These are phyloP conservation scores for Nakazawaea ishiwadae DNA, from an alignment of 805 yeast genomes.

Conservation along the genomic window DNA sequence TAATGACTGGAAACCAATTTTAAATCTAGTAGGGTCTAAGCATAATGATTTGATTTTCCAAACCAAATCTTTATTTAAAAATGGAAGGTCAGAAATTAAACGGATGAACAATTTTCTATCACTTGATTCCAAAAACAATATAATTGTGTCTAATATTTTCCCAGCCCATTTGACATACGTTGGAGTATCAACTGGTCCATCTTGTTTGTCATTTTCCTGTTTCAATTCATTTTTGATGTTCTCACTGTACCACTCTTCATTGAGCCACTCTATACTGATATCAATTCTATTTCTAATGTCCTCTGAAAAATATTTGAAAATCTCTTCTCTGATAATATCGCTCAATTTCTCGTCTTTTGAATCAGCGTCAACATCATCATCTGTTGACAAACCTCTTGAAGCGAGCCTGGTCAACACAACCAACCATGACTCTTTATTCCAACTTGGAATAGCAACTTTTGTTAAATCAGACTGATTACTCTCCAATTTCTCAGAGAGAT, in stretches of 20 bases:
- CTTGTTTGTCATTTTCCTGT: constrained; percentile 14
- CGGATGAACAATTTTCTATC: constrained; percentile 82
- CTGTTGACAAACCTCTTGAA: constrained; percentile 68
- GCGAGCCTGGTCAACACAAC: constrained; percentile 70
- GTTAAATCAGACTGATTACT: constrained; percentile 45
- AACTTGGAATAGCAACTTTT: constrained; percentile 44
- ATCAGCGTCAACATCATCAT: constrained; percentile 4
- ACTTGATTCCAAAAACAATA: constrained; percentile 77
- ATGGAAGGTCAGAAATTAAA: constrained; percentile 83
- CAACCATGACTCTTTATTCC: constrained; percentile 72
- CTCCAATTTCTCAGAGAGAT: constrained; percentile 17
- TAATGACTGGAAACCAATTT: constrained; percentile 77
- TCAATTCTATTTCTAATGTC: constrained; percentile 72
- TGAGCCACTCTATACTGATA: constrained; percentile 83
- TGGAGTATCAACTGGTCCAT: constrained; percentile 29
- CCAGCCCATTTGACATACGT: constrained; percentile 66
- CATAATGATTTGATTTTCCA: constrained; percentile 67
- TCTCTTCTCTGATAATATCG: constrained; percentile 59
- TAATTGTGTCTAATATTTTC: constrained; percentile 67
- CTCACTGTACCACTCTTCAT: constrained; percentile 88
- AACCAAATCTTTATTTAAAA: constrained; percentile 57
- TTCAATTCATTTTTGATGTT: constrained; percentile 32
- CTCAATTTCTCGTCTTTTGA: constrained; percentile 37
- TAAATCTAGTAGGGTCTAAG: constrained; percentile 76
- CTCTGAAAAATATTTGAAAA: constrained; percentile 68